A percentile compares a stretch with the other conserved stretches of the same genome.
These are phyloP conservation scores for Suillus occidentalis DNA, from an alignment of 768 basidiomycete species.

Conservation along the genomic window DNA sequence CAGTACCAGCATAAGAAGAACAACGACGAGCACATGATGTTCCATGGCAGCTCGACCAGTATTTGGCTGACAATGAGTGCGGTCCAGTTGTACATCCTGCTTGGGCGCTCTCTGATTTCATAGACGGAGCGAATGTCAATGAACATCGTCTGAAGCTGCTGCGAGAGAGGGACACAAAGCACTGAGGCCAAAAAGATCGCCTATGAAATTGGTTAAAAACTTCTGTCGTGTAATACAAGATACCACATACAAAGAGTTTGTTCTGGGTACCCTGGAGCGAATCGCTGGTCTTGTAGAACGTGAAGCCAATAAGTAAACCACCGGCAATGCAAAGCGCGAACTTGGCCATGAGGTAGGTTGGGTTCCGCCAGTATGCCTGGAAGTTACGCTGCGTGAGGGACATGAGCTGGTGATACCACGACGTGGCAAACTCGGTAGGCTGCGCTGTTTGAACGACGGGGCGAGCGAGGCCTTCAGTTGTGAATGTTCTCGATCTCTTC, in stretches of 20 bases:
- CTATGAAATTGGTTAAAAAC: conserved; percentile 26
- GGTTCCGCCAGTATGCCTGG: conserved; percentile 52
- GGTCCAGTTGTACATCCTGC: conserved; percentile 66
- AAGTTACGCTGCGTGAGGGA: conserved; percentile 46
- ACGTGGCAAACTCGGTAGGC: conserved; percentile 49
- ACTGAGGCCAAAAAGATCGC: conserved; percentile 59
- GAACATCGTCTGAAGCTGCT: conserved; percentile 65
- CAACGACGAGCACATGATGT: conserved; percentile 54
- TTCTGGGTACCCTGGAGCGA: conserved; percentile 61
- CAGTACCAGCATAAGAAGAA: conserved; percentile 72
- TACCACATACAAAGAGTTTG: conserved; percentile 56
- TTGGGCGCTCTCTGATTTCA: conserved; percentile 65
- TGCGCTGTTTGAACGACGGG: conserved; percentile 40
- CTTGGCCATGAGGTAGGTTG: conserved; percentile 63
- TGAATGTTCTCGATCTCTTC: conserved; percentile 50
- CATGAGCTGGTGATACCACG: conserved; percentile 50
- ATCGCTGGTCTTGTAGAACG: conserved; percentile 57
- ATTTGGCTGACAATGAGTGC: conserved; percentile 56
- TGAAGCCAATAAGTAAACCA: conserved; percentile 60
- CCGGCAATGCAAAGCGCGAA: conserved; percentile 51
- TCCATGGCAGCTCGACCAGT: conserved; percentile 61
- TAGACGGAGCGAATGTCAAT: conserved; percentile 57
- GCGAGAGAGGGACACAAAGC: conserved; percentile 50
- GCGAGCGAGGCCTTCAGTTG: conserved; percentile 42
- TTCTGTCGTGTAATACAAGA: background rate